phyloP scores from a whole-genome alignment of 1,139 yeast species.

The Diutina catenulata region DNA sequence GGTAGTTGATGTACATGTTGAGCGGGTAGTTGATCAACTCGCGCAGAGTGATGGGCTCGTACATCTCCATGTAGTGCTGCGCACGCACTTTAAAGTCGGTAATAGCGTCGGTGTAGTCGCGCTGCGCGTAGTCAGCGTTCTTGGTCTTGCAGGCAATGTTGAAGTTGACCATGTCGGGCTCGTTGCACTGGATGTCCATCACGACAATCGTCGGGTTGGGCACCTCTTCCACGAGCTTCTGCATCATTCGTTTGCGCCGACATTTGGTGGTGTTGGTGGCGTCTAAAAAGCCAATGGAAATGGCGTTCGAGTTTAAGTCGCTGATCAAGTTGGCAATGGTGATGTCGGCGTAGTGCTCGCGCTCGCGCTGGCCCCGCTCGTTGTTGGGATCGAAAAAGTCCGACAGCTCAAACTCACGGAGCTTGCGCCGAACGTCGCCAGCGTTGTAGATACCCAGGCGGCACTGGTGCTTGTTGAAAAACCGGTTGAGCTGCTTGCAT shows the following conservation, averaged over 20 bases:
- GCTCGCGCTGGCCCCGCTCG: constrained; percentile 29
- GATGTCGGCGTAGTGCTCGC: constrained; percentile 50
- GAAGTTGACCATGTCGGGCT: constrained; percentile 13
- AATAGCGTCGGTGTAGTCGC: constrained; percentile 39
- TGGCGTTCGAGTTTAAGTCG: constrained; percentile 28
- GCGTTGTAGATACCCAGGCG: constrained; percentile 22
- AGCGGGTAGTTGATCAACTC: constrained; percentile 32
- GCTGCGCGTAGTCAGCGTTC: constrained; percentile 41
- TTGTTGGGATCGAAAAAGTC: constrained; percentile 44
- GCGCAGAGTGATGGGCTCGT: constrained; percentile 37
- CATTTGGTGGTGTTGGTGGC: constrained; percentile 45
- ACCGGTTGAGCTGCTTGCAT: constrained; percentile 36
- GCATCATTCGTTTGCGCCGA: constrained; percentile 37
- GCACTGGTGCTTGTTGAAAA: constrained; percentile 17
- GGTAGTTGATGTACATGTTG: constrained; percentile 27
- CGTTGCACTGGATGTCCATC: constrained; percentile 11
- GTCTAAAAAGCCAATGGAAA: constrained; percentile 55
- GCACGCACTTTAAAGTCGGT: constrained; percentile 49
- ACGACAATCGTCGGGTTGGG: constrained; percentile 10
- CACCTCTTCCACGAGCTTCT: constrained; percentile 8
- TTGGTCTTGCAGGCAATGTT: constrained; percentile 39
- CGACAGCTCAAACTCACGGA: constrained; percentile 26
- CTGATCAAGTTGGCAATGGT: constrained; percentile 39
- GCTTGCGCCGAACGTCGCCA: constrained; percentile 17
- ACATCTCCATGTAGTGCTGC: constrained; percentile 41